A percentile compares a stretch with the other conserved stretches of the same genome.
phyloP scores from a whole-genome alignment of 805 yeast genomes.

The Candida andamanensis region DNA sequence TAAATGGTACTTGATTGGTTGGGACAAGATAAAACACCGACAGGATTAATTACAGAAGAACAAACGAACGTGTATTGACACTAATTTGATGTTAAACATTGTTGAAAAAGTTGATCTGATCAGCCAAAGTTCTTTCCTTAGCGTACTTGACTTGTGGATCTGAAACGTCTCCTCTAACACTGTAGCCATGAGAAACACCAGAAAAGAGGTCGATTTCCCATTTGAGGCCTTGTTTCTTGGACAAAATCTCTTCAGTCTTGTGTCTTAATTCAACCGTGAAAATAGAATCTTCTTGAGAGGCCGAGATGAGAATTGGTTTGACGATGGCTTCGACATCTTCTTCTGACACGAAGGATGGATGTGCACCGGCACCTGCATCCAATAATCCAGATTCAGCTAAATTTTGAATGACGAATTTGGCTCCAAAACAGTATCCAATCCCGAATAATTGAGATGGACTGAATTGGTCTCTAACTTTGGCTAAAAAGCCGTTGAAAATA shows the following conservation, averaged over 20 bases:
- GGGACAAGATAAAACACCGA: neutral
- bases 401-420: constrained; percentile 57
- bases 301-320: constrained; percentile 61
- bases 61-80: neutral
- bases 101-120: constrained; percentile 32
- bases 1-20: neutral
- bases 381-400: constrained; percentile 30
- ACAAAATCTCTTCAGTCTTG: constrained; percentile 54
- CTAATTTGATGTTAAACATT: constrained; percentile 1
- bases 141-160: constrained; percentile 56
- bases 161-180: constrained; percentile 68
- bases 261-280: constrained; percentile 64
- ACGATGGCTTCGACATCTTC: constrained; percentile 59
- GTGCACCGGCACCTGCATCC: constrained; percentile 65
- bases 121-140: constrained; percentile 55
- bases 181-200: constrained; percentile 71
- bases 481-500: constrained; percentile 45
- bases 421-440: constrained; percentile 85
- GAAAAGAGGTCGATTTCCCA: constrained; percentile 61
- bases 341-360: constrained; percentile 68
- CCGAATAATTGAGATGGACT: constrained; percentile 39
- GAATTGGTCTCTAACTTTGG: constrained; percentile 35
- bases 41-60: no score
- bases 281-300: constrained; percentile 64
- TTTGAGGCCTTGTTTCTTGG: constrained; percentile 34